Base-by-base conservation (phyloP, 768 basidiomycete species). In the Xerocomus potaroensis region DNA sequence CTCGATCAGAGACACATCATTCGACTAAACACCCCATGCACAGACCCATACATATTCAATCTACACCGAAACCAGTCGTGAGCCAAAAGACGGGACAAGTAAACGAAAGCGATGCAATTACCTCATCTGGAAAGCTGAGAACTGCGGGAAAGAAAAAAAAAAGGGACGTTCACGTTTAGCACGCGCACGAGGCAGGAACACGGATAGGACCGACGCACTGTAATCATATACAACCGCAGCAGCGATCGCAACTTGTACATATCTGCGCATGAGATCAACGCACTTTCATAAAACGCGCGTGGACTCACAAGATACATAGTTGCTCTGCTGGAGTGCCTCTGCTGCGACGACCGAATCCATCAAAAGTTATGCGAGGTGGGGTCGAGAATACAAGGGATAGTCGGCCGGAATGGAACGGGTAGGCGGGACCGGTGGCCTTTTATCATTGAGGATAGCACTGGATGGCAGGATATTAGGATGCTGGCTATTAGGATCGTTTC, bases 31-130 rank as follows among this genome's bases (percentile, higher is more conserved):
- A 18, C 14, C 0, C 26, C 24, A 3, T 24, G 22, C 14, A 37
- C 54, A 2, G 3, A 57, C 55, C 55, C 55, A 56, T 24, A 56
- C 6, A 10, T 53, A 41, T 41, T 53, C 34, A 26, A 57, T 16
- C 55, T 56, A 5, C 19, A 6, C 9, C 8, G 35, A 4, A 4
- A n/a, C n/a, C n/a, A n/a, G n/a, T 6, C 15, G 35, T 45, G 9
- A 45, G 43, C 6, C 43, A 35, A 22, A 10, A 9, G 22, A 41
- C 5, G 21, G 11, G 19, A 15, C 8, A n/a, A 9, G 21, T 16
- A 8, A 3, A 8, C 5, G 8, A 3, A n/a, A 7, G 14, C 18
- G 41, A 14, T 24, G 30, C 22, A 8, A 10, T 5, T 26, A 45
- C 55, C 47, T 56, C 55, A 21, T 14, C 34, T 5, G 50, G 3